Percentiles rank a stretch among this genome's conserved stretches.
Conservation (phyloP, 1,139 yeast species). For the Hanseniaspora uvarum region DNA sequence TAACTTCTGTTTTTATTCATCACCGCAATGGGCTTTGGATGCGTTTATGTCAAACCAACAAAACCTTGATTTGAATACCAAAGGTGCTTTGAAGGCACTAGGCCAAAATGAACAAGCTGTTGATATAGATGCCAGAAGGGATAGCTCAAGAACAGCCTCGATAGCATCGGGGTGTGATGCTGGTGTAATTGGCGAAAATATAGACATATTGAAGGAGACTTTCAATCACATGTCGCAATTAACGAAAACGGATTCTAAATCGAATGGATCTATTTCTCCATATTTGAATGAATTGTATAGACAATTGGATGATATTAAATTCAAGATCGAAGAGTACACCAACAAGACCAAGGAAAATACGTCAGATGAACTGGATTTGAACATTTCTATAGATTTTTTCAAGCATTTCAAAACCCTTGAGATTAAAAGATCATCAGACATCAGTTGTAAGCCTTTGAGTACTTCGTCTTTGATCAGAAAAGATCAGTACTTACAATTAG, state of each 20-base stretch:
- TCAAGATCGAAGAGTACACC: background rate
- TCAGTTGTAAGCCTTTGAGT: constrained; percentile 16
- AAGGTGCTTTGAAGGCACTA: background rate
- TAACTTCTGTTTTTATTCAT: constrained; percentile 17
- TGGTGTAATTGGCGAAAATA: background rate
- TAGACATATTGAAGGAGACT: background rate
- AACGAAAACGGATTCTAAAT: background rate
- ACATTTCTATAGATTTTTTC: constrained; percentile 7
- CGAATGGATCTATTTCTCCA: too few species aligned
- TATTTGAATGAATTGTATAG: background rate
- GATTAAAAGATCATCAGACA: constrained; percentile 18
- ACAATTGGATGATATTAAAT: background rate
- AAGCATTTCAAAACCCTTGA: constrained; percentile 13
- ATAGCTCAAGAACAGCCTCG: background rate
- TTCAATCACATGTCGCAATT: background rate
- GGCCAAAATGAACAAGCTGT: background rate
- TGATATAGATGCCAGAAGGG: background rate
- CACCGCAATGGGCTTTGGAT: constrained; percentile 18
- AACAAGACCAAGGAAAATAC: background rate
- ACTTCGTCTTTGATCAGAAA: constrained; percentile 12
- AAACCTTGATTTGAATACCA: background rate
- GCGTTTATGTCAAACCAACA: constrained; percentile 4
- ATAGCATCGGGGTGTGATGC: too few species aligned
- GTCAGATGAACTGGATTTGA: background rate
- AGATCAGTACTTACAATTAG: constrained; percentile 9